Conservation (phyloP, 225 moss, liverwort and hornwort genomes). For the Thuidium tamariscinum region DNA sequence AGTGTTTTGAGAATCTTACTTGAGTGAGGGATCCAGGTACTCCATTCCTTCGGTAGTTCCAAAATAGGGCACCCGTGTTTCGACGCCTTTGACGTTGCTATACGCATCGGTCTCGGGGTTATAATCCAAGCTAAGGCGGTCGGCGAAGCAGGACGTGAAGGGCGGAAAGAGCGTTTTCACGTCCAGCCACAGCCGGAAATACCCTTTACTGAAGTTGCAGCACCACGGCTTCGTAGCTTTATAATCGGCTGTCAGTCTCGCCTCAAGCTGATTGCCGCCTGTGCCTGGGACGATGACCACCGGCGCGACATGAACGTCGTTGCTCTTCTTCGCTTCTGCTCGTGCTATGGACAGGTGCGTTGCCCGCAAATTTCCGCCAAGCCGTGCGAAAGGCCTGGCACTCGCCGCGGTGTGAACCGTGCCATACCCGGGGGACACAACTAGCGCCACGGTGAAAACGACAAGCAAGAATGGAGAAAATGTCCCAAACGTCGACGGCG, state of each 20-base stretch:
- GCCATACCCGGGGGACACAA: background rate
- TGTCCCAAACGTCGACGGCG: background rate
- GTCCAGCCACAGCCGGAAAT: conserved; percentile 89
- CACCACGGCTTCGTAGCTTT: conserved; percentile 65
- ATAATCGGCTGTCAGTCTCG: conserved; percentile 53
- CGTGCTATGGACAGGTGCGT: background rate
- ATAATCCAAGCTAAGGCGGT: conserved; percentile 62
- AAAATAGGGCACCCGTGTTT: conserved; percentile 77
- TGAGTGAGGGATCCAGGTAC: conserved; percentile 68
- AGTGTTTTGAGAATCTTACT: conserved; percentile 21
- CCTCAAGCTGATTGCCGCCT: conserved; percentile 85
- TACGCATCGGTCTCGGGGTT: conserved; percentile 50
- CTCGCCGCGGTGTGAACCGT: background rate
- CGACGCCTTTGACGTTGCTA: conserved; percentile 64
- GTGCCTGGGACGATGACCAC: conserved; percentile 85
- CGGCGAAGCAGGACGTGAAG: conserved; percentile 76
- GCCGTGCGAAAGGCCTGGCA: background rate
- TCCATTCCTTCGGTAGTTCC: conserved; percentile 78
- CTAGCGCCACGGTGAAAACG: conserved; percentile 19
- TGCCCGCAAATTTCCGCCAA: background rate
- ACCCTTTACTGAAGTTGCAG: conserved; percentile 43
- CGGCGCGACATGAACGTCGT: conserved; percentile 20
- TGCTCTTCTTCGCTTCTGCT: background rate
- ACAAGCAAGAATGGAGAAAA: background rate
- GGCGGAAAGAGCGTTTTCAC: conserved; percentile 71